Evolutionary conservation across 2,329 filamentous ascomycete genomes (phyloP), one percentile per base, ranked within the genome.

Genomic region (Cytospora schulzeri): DNA sequence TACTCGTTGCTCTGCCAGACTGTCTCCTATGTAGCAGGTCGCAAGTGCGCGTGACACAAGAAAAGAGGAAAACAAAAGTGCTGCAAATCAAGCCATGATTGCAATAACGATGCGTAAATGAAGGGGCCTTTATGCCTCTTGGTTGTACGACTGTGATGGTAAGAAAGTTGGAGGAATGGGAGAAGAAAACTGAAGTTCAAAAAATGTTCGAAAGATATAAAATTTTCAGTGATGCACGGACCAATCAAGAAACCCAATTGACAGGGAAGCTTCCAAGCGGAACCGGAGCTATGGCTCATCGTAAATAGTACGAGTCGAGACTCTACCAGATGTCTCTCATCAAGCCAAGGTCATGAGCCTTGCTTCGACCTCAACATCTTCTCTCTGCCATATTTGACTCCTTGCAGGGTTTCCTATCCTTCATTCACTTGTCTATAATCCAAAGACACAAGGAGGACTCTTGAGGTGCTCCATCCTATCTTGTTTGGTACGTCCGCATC

Each of bases 281-380:
- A 38, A 56, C 45, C 57, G 57, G 64, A 66, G 61, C 31, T 60
- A 38, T 64, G 51, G 60, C 57, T 66, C 64, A 57, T 56, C 48
- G 29, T 17, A 22, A 24, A 29, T 38, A 29, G 33, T 48, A 5
- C 35, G 51, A 38, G 35, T 51, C 19, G 22, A 55, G 29, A 26
- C 59, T 35, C 22, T 41, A 15, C n/a, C n/a, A n/a, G 52, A 28
- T 24, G 45, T 55, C 53, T 29, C 24, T 52, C 4, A 29, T 29
- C 26, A 61, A 33, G 26, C 7, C 48, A 22, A 19, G 33, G 28
- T 31, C 50, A 38, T 33, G 35, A 61, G 51, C 54, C 35, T 50
- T 55, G 35, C 54, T 35, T 31, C 26, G 19, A 33, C 19, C 52
- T 9, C n/a, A 6, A 33, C 28, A n/a, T 33, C 19, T 9, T 33